Evolutionary conservation across 2,329 filamentous ascomycete species (phyloP), one percentile per base, ranked within the genome.

Genomic region (Berkeleyomyces basicola): DNA sequence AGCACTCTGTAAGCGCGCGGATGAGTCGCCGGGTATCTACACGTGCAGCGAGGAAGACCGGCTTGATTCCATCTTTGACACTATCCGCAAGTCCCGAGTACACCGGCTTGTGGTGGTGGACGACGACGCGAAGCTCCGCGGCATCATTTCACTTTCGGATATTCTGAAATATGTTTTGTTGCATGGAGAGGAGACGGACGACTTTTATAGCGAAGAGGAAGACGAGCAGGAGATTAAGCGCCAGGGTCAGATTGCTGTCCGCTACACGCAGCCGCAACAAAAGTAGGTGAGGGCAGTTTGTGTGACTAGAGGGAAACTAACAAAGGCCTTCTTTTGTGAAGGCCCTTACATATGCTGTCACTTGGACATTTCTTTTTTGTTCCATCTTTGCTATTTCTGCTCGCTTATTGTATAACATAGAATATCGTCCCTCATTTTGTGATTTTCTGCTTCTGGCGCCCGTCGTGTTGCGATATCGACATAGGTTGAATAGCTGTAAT

Each of bases 1-100:
- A 66, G 92, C 92, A 1, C 77, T 97, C 63, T 85, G 89, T 68
- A 95, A 88, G 72, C 83, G 92, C 66, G 83, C 89, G 10, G 88
- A 95, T 61, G 92, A 96, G 68, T 96, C 96, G 70, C 87, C 90
- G 0, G 93, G 95, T 51, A 97, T 99, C 67, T 97, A 96, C 74
- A 97, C 92, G 0, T 99, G 93, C 76, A 89, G 86, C 55, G 81
- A 93, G 66, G 86, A 95, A 66, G 93, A 99, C 73, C 85, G 91
- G 62, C 81, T 99, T 59, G 92, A 95, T 71, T 92, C 91, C 9
- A 93, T 99, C 68, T 97, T 97, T 72, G 91, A 96, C 72, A 97
- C 93, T 0, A 88, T 99, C 68, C 88, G 92, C 67, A 95, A 92
- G 75, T 96, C 91, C 55, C 82, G 95, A 65, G 92, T 99, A 37